Evolutionary conservation across 192 early-diverging fungal genomes (phyloP), one percentile per base, ranked within the genome.

Genomic region (Umbelopsis sp.): DNA sequence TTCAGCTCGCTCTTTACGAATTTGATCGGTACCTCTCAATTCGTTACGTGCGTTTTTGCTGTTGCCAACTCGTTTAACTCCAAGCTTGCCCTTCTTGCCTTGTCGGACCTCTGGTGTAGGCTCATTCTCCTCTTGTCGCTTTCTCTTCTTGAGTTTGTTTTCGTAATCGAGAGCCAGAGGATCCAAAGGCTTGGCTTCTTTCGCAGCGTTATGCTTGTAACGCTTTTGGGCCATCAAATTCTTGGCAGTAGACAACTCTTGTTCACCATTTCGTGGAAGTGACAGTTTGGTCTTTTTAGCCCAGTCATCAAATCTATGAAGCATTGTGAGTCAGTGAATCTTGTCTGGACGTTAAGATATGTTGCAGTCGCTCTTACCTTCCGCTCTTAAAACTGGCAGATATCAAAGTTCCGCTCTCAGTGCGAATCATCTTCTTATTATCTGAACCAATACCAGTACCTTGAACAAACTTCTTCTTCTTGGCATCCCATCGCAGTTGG

Each of bases 371-470:
- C 27, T 65, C 71, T 46, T 77, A 90, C 87, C 89, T 83, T 66
- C 93, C 91, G 12, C 90, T 86, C 71, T 95, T 95, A 82, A 91
- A 98, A 18, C 87, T 87, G 5, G 95, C 97, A 4, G 92, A 91
- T 27, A 99, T 87, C 74, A 91, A 79, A n/a, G 91, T 89, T 44
- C 97, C 97, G 61, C 85, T 92, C 72, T 99, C 97, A 4, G 92
- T 94, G 46, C 86, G 86, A 65, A 99, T 97, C 67, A 94, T 71
- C 84, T 98, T 99, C 75, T 95, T 95, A 81, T 99, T 99, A 73
- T 99, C 96, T 1, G 91, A 74, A 16, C 97, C 97, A 69, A 97
- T 87, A 22, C 93, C 94, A 4, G 77, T 71, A 22, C 95, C 89
- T 35, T 82, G 78, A 44, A 95, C 88, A 87, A 97, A 99, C 69